Evolutionary conservation across 2,329 filamentous ascomycete genomes (phyloP), one percentile per base, ranked within the genome.

Genomic region (Pseudogymnoascus sp.): DNA sequence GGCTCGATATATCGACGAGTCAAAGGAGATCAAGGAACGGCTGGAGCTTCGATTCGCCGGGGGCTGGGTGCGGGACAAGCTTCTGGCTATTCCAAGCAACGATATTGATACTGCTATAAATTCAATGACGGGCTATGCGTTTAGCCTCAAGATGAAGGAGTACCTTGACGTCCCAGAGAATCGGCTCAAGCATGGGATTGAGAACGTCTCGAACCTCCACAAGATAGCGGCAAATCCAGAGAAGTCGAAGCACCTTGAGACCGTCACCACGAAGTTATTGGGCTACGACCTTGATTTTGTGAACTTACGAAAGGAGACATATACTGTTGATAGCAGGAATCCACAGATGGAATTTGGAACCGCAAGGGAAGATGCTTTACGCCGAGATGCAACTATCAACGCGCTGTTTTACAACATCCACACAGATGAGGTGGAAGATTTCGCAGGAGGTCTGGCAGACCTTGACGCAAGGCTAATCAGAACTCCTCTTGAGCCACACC

Each of bases 191-290:
- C 88, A 92, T 69, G 76, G 75, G 8, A 79, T 87, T 59, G 73
- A 73, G 31, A 86, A 87, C 63, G 80, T 94, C 61, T 87, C 89
- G 59, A 88, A 84, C 66, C 80, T 97, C 33, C 89, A 97, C 79
- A 95, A 91, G 74, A 93, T 97, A 68, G 88, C 89, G 61, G 88
- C 88, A 63, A 97, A 97, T 73, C 93, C 92, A 0, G 92, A 97
- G 70, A 97, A 96, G 77, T 96, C 92, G 19, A 97, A 97, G 76
- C 91, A 97, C 72, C 83, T 97, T 12, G 93, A 96, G 75, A 97
- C 93, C 0, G 90, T 91, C 59, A 96, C 91, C 8, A 91, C 90
- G 23, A 89, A 82, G 67, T 86, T 97, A 63, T 87, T 96, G 70
- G 91, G 89, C 0, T 81, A 95, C 59, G 93, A 97, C 71, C 83